Evolutionary conservation across 2,329 filamentous ascomycete genomes (phyloP).

Genomic region (Diaporthe vaccinii): DNA sequence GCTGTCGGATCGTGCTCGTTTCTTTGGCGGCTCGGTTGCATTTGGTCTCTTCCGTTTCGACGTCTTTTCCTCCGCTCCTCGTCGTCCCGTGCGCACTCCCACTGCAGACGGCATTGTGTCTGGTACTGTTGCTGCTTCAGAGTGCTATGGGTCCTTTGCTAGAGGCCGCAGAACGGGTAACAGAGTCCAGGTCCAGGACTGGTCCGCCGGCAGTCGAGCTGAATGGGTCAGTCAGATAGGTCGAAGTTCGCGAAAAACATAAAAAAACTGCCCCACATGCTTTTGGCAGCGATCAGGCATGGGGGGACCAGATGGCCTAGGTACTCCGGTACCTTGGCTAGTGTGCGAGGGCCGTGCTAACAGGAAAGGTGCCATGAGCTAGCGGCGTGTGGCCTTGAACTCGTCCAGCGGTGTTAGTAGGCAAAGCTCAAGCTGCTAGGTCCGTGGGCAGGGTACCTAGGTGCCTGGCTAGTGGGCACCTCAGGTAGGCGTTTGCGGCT

Average conservation of each 20-base stretch:
- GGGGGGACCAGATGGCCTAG: not conserved
- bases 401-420: not conserved
- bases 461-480: not conserved
- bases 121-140: not conserved
- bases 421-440: not conserved
- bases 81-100: conserved; percentile 43
- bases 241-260: not conserved
- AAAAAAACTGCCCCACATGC: not conserved
- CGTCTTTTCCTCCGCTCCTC: conserved; percentile 41
- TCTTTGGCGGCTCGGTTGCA: conserved; percentile 60
- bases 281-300: not conserved
- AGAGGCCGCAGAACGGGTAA: not conserved
- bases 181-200: not conserved
- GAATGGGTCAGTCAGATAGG: not conserved
- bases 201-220: not conserved
- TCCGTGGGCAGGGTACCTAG: not conserved
- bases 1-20: conserved; percentile 65
- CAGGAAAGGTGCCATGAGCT: not conserved
- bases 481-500: not conserved
- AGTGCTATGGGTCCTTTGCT: not conserved
- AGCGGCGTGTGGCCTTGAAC: not conserved
- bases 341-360: not conserved
- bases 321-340: not conserved
- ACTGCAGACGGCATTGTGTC: conserved; percentile 48
- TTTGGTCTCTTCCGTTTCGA: conserved; percentile 67